phyloP scores from a whole-genome alignment of 768 basidiomycete genomes.

The Amylocystis lapponica region DNA sequence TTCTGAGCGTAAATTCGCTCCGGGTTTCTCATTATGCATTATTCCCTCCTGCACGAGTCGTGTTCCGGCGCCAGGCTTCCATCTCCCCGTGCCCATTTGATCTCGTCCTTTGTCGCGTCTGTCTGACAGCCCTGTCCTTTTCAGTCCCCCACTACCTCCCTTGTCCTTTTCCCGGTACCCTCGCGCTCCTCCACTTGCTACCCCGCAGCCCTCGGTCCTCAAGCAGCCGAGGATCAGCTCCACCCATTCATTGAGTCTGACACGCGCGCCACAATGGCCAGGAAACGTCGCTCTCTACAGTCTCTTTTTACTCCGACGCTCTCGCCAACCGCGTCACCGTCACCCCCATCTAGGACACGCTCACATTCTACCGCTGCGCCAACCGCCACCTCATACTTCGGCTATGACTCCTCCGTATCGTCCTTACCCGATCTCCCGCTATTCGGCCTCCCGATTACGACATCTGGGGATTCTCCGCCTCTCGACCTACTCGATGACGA shows the following conservation, averaged over 20 bases:
- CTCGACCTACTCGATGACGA: slow-evolving; percentile 58
- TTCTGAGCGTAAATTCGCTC: slow-evolving; percentile 1
- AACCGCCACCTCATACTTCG: slow-evolving; percentile 4
- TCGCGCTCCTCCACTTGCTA: neutral
- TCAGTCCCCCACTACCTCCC: neutral
- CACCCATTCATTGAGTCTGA: neutral
- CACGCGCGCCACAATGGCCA: slow-evolving; percentile 32
- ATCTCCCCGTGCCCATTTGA: neutral
- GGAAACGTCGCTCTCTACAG: slow-evolving; percentile 49
- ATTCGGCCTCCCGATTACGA: slow-evolving; percentile 8
- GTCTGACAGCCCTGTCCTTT: slow-evolving; percentile 1
- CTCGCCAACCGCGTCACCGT: slow-evolving; percentile 26
- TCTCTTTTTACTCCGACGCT: slow-evolving; percentile 46
- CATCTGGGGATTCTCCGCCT: slow-evolving; percentile 24
- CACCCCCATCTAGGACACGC: slow-evolving; percentile 16
- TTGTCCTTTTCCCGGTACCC: neutral
- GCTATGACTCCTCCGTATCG: slow-evolving; percentile 5
- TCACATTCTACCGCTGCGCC: slow-evolving; percentile 11
- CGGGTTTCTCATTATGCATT: neutral
- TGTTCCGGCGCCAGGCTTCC: slow-evolving; percentile 4
- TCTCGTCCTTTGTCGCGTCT: neutral
- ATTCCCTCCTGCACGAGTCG: neutral
- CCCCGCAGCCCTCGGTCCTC: too few species aligned
- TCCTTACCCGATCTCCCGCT: slow-evolving; percentile 9
- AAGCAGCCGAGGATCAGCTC: too few species aligned